Evolutionary conservation across 345 rosid genomes (phyloP).

Genomic region (Populus deltoides): DNA sequence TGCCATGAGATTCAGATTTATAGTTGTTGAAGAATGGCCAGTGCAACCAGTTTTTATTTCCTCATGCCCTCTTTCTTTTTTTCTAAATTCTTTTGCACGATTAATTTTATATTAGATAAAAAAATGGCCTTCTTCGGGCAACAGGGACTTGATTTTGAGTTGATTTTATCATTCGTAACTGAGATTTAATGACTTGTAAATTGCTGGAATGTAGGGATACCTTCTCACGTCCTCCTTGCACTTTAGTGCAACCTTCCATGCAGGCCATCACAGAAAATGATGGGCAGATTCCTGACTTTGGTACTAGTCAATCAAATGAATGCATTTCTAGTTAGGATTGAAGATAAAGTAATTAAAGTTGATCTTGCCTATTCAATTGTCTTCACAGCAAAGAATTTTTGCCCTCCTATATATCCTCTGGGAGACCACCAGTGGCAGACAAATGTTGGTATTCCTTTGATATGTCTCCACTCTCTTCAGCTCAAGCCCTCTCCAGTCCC

Average conservation of each 20-base stretch:
- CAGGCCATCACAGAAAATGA: constrained; percentile 41
- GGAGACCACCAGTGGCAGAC: constrained; percentile 65
- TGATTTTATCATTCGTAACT: background rate
- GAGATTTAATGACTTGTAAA: constrained; percentile 3
- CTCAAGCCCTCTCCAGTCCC: constrained; percentile 88
- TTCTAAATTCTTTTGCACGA: background rate
- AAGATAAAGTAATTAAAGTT: background rate
- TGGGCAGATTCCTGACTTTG: constrained; percentile 68
- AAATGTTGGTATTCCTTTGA: constrained; percentile 61
- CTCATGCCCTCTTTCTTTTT: background rate
- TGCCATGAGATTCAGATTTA: too few species aligned
- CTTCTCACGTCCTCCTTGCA: constrained; percentile 77
- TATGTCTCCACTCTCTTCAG: constrained; percentile 80
- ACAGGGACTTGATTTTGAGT: background rate
- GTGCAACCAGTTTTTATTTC: too few species aligned
- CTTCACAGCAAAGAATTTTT: constrained; percentile 67
- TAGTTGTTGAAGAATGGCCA: background rate
- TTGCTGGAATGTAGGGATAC: constrained; percentile 74
- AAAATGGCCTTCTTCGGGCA: background rate
- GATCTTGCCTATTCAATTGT: constrained; percentile 6
- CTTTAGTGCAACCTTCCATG: constrained; percentile 92
- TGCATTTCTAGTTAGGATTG: background rate
- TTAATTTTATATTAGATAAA: background rate
- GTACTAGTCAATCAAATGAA: constrained; percentile 33
- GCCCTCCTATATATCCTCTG: constrained; percentile 89